These are phyloP conservation scores for Hypoxylon fragiforme DNA, from an alignment of 495 filamentous ascomycete genomes.

Conservation along the genomic window DNA sequence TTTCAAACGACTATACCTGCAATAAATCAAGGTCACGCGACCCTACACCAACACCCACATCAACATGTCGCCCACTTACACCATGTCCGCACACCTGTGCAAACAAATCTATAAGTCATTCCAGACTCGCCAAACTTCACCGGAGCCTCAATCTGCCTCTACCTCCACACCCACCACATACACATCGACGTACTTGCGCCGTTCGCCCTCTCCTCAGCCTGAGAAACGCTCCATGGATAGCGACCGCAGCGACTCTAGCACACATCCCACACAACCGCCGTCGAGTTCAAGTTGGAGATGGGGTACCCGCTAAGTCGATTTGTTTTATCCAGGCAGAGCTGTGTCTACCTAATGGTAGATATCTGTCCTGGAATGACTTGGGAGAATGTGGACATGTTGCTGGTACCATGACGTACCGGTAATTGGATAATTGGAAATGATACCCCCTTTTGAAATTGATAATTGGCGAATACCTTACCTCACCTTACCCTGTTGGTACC, in stretches of 20 bases:
- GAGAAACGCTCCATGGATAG: conserved; percentile 50
- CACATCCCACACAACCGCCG: conserved; percentile 16
- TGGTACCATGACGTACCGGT: conserved; percentile 18
- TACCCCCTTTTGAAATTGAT: conserved; percentile 31
- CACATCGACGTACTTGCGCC: conserved; percentile 38
- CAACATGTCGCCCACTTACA: conserved; percentile 56
- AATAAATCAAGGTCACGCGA: conserved; percentile 12
- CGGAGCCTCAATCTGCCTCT: conserved; percentile 30
- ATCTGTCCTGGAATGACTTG: neutral
- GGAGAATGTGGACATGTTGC: conserved; percentile 2
- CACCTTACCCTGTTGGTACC: neutral
- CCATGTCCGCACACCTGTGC: conserved; percentile 57
- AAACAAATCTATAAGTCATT: conserved; percentile 55
- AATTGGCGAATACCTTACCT: conserved; percentile 15
- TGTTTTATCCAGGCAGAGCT: neutral
- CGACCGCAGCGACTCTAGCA: conserved; percentile 39
- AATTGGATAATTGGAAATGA: conserved; percentile 24
- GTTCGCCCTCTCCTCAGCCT: conserved; percentile 45
- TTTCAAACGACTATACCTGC: neutral
- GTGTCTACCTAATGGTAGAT: neutral
- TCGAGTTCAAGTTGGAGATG: conserved; percentile 29
- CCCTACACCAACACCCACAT: neutral
- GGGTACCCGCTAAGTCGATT: conserved; percentile 20
- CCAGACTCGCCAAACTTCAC: conserved; percentile 44
- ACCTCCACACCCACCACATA: conserved; percentile 29